Conservation (phyloP, 1,139 yeast species). For the Hanseniaspora uvarum region DNA sequence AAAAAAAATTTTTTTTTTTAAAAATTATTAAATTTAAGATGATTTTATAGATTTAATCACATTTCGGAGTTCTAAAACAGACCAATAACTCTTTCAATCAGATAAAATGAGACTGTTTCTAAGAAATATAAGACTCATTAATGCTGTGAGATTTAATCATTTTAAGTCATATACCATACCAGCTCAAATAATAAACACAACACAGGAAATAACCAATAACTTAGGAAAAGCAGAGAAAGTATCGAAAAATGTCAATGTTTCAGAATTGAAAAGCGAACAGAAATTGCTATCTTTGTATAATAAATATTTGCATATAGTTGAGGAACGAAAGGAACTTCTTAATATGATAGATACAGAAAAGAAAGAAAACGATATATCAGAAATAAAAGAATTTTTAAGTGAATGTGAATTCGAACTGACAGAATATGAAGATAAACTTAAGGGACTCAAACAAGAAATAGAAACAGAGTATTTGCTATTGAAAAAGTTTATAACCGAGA, state of each 20-base stretch:
- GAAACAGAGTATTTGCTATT: conserved; percentile 34
- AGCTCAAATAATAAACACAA: not conserved
- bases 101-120: not conserved
- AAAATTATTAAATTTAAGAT: not conserved
- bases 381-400: conserved; percentile 19
- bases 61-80: not conserved
- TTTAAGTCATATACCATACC: not conserved
- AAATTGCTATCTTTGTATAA: conserved; percentile 1
- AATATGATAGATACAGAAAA: conserved; percentile 11
- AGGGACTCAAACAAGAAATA: conserved; percentile 32
- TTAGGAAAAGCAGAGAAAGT: not conserved
- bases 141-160: not conserved
- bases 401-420: conserved; percentile 35
- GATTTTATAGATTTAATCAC: not conserved
- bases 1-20: not conserved
- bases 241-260: not conserved
- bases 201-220: not conserved
- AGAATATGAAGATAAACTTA: conserved; percentile 28
- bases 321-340: conserved; percentile 19
- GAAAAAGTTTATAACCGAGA: conserved; percentile 57
- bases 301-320: not conserved
- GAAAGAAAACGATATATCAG: not conserved
- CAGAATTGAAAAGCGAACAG: not conserved
- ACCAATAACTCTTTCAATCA: not conserved
- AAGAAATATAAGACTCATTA: not conserved